These are phyloP conservation scores for Didymella pinodella DNA, from an alignment of 2,329 filamentous ascomycete genomes.

Conservation along the genomic window DNA sequence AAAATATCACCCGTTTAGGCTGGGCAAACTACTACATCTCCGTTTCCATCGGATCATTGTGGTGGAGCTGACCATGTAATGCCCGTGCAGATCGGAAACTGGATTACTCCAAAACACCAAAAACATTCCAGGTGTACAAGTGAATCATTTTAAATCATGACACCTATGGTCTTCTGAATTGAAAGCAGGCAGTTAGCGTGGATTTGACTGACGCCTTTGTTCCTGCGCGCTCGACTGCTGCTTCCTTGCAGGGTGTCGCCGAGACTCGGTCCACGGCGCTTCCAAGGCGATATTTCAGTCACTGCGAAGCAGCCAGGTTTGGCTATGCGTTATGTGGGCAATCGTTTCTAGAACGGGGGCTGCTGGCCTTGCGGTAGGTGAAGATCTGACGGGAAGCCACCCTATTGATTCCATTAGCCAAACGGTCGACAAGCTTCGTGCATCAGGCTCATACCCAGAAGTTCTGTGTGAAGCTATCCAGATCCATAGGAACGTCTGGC, in stretches of 20 bases:
- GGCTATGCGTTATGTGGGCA: neutral
- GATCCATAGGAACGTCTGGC: conserved; percentile 33
- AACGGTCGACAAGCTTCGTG: neutral
- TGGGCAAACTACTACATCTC: neutral
- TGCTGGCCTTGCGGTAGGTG: conserved; percentile 1
- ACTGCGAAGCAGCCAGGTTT: neutral
- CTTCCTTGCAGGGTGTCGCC: neutral
- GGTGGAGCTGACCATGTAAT: neutral
- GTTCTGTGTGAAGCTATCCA: conserved; percentile 26
- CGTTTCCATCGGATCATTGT: neutral
- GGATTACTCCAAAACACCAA: neutral
- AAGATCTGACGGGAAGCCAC: conserved; percentile 7
- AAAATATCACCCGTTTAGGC: neutral
- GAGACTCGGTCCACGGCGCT: neutral
- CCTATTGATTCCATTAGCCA: conserved; percentile 1
- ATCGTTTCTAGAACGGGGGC: neutral
- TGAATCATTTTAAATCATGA: neutral
- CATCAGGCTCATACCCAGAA: conserved; percentile 33
- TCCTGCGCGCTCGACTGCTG: neutral
- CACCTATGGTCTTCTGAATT: neutral
- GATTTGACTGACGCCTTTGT: neutral
- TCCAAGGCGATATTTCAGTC: neutral
- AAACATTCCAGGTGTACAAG: neutral
- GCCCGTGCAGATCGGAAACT: conserved; percentile 1
- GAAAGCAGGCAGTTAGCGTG: neutral